Base-by-base conservation (phyloP, 768 basidiomycete species). In the Austroboletus eburneus region DNA sequence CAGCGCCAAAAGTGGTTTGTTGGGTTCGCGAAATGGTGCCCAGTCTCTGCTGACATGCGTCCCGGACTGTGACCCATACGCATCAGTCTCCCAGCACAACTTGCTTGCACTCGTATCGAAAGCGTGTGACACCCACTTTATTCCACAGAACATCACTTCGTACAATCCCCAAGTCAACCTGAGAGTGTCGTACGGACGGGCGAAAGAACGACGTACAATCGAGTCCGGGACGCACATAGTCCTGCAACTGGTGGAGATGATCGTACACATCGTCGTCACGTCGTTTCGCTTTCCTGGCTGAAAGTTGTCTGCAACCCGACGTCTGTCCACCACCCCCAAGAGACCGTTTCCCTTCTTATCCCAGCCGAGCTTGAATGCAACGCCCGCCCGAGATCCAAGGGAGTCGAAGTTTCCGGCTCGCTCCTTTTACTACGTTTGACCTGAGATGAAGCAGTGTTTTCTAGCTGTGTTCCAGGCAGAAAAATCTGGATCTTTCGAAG, bases 1-100 rank as follows among this genome's bases (percentile, higher is more conserved):
- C 85, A 86, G 36, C 66, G 69, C 85, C 86, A 91, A 63, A 91
- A 91, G 52, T 90, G 87, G 57, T 93, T 92, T 3, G 81, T 82
- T 0, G 81, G 82, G 57, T 85, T 79, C 1, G 81, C 85, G 55
- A 81, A 93, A 61, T 92, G 89, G 61, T 88, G 85, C 0, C 90
- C 90, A 3, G 73, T 70, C 46, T 73, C 72, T 0, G 85, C 82
- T 0, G 88, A 90, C 59, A 69, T 75, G 51, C 75, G 64, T 2
- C 87, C 89, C 3, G 85, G 85, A 57, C 84, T 89, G 24, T 42
- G 43, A 41, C 1, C 25, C 9, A 16, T 3, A n/a, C 9, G 20
- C 5, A 20, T 20, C 4, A 27, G 2, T n/a, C 39, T 16, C 22
- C 49, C 29, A 50, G 24, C 30, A n/a, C n/a, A 3, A 43, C n/a